These are phyloP conservation scores for Solanum paucissectum DNA, from an alignment of 257 asterid species.

Conservation along the genomic window DNA sequence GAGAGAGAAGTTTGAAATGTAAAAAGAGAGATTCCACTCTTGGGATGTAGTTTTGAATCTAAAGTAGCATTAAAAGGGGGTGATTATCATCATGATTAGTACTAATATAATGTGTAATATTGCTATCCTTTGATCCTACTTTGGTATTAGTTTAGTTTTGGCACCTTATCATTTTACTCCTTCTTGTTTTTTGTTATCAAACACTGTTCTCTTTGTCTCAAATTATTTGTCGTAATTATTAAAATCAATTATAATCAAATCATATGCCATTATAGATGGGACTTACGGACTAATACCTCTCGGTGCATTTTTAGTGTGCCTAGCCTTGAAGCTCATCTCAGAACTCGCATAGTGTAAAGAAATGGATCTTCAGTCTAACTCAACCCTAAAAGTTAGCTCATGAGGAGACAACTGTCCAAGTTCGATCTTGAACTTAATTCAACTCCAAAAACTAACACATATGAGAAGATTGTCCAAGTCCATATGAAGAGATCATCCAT, in stretches of 20 bases:
- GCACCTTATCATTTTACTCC: constrained; percentile 14
- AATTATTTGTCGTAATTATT: background rate
- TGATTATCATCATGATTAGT: constrained; percentile 35
- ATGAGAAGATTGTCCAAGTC: background rate
- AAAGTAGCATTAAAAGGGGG: constrained; percentile 41
- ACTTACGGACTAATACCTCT: background rate
- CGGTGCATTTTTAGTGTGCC: background rate
- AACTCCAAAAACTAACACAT: background rate
- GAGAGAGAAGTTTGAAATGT: constrained; percentile 8
- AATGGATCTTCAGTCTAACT: background rate
- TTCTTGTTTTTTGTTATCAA: background rate
- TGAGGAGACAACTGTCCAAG: background rate
- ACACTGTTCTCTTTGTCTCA: background rate
- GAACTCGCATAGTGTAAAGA: background rate
- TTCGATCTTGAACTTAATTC: accelerated
- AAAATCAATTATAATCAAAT: background rate
- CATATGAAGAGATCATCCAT: background rate
- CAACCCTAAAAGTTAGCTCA: accelerated
- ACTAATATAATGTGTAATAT: background rate
- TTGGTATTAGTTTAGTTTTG: constrained; percentile 28
- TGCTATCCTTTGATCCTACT: constrained; percentile 46
- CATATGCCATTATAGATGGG: background rate
- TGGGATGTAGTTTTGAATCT: constrained; percentile 26
- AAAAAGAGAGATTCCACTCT: constrained; percentile 1
- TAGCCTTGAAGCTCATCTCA: background rate